phyloP scores from a whole-genome alignment of 306 rosid species.

The Cicer judaicum region DNA sequence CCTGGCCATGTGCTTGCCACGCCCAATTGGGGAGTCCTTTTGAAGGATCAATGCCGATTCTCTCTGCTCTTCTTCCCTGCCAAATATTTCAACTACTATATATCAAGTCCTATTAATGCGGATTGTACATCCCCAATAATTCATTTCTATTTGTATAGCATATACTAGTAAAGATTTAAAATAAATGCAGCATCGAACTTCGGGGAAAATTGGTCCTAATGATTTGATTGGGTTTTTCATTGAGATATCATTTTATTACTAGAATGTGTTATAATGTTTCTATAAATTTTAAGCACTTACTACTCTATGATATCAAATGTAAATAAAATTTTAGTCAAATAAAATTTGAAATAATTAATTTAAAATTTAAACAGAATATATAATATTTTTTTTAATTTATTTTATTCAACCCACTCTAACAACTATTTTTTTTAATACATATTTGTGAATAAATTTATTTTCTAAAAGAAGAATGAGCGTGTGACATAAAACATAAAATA shows the following conservation, averaged over 20 bases:
- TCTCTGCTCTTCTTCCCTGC: constrained; percentile 87
- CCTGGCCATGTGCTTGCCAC: constrained; percentile 79
- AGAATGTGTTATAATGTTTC: constrained; percentile 18
- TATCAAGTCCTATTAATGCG: constrained; percentile 11
- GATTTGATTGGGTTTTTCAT: constrained; percentile 8
- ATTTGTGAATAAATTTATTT: not conserved
- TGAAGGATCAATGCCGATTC: constrained; percentile 68
- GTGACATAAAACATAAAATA: not conserved
- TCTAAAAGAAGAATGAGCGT: not conserved
- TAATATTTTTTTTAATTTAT: too few species aligned
- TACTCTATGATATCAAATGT: not conserved
- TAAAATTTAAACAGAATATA: too few species aligned
- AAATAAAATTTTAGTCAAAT: too few species aligned
- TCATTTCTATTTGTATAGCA: not conserved
- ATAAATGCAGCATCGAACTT: not conserved
- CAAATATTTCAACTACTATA: constrained; percentile 43
- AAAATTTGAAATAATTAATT: too few species aligned
- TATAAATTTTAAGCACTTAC: constrained; percentile 1
- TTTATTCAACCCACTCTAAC: not conserved
- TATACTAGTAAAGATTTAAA: not conserved
- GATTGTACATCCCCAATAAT: not conserved
- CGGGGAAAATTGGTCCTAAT: constrained; percentile 18
- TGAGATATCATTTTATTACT: constrained; percentile 22
- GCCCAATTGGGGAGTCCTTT: constrained; percentile 72
- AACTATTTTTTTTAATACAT: not conserved